Evolutionary conservation across 2,329 filamentous ascomycete genomes (phyloP).

Genomic region (Fusarium sp.): DNA sequence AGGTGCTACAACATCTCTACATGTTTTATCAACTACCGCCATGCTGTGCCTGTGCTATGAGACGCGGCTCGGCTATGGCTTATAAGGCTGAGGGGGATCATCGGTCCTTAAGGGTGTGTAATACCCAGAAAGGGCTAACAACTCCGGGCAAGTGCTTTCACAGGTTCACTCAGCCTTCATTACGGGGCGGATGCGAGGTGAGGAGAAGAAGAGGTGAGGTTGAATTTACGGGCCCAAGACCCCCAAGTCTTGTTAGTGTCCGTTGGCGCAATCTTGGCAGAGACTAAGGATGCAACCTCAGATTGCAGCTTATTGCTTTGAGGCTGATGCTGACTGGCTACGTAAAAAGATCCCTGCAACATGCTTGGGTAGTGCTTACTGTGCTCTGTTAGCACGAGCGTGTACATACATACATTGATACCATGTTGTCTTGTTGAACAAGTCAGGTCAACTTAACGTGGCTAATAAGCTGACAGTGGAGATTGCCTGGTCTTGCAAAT

Average conservation of each 20-base stretch:
- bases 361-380: constrained; percentile 29
- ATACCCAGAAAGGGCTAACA: constrained; percentile 13
- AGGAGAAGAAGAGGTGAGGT: constrained; percentile 14
- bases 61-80: constrained; percentile 1
- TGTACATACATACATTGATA: not conserved
- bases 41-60: not conserved
- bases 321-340: constrained; percentile 35
- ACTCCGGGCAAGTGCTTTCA: constrained; percentile 1
- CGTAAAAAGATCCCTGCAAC: constrained; percentile 3
- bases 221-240: constrained; percentile 3
- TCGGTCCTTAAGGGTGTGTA: not conserved
- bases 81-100: constrained; percentile 27
- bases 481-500: not conserved
- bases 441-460: not conserved
- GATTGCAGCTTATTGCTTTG: constrained; percentile 28
- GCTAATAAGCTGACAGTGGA: constrained; percentile 33
- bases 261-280: constrained; percentile 21
- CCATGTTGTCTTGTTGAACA: not conserved
- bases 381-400: constrained; percentile 9
- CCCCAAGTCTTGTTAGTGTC: constrained; percentile 13
- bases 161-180: constrained; percentile 16
- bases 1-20: not conserved
- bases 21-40: not conserved
- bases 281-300: constrained; percentile 18
- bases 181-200: not conserved